Base-by-base conservation (phyloP, 768 basidiomycete species). In the Suillus alpinus region DNA sequence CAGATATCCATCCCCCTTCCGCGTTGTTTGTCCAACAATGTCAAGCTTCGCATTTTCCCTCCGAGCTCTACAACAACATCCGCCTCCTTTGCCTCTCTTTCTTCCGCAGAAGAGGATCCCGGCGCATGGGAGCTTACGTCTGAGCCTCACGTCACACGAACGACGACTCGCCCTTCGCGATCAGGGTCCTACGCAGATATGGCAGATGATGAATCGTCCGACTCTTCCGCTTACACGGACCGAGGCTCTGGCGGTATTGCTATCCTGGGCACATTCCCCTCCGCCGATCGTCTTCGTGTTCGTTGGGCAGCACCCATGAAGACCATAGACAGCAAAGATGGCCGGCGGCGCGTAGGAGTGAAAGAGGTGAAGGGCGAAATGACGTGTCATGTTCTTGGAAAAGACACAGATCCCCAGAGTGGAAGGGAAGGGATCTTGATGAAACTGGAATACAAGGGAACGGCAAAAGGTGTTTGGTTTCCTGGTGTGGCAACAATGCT, bases 151-250 rank as follows among this genome's bases (percentile, higher is more conserved):
- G 89, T 92, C 59, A 83, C 88, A 10, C 85, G 88, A 37, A 77
- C 69, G 32, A 60, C 77, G 6, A 75, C 81, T 0, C 82, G 84
- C 31, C 72, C 78, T 18, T 80, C 83, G 13, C 83, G 87, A 37
- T 73, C 83, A 1, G 80, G 80, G 56, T 87, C 88, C 6, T 86
- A 86, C 66, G 85, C 80, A 44, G 81, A 88, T 67, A 86, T 91
- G 67, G 91, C 91, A 0, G 91, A 93, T 64, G 91, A 92, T 65
- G 91, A 93, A 68, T 88, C 89, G 3, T 89, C 88, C 43, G 91
- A 92, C 68, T 87, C 89, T 1, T 86, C 78, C 71, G 39, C 81
- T 71, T 36, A 76, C 78, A 39, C 68, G 8, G 82, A 82, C 2
- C 76, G 77, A 1, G 79, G 83, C 61, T 75, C 84, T 18, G 86